phyloP scores from a whole-genome alignment of 148 eudicot species.

The Rhododendron kiyosumense region DNA sequence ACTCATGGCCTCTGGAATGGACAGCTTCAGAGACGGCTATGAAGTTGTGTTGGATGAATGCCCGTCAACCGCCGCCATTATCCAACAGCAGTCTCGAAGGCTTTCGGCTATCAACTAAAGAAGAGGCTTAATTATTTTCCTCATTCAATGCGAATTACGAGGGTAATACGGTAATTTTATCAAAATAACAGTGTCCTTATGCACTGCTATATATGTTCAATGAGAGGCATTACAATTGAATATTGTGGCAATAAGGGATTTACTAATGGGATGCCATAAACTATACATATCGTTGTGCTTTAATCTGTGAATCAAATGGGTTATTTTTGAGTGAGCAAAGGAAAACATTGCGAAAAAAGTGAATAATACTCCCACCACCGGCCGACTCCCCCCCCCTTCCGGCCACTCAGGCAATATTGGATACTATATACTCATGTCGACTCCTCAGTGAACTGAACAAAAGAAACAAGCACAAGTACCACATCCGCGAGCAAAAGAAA shows the following conservation, averaged over 20 bases:
- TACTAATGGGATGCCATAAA: neutral
- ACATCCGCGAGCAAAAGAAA: too few species aligned
- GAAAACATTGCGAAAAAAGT: neutral
- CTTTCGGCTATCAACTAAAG: neutral
- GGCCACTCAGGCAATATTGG: too few species aligned
- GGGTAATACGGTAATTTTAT: neutral
- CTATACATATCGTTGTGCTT: neutral
- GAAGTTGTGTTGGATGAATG: slow-evolving; percentile 21
- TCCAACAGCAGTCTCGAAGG: slow-evolving; percentile 19
- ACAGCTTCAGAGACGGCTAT: slow-evolving; percentile 25
- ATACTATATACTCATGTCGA: too few species aligned
- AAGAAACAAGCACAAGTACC: too few species aligned
- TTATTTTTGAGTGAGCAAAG: neutral
- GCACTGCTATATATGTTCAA: neutral
- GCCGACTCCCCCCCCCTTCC: too few species aligned
- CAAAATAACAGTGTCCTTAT: neutral
- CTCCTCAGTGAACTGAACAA: too few species aligned
- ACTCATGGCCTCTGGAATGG: slow-evolving; percentile 31
- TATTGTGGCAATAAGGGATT: too few species aligned
- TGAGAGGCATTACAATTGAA: neutral
- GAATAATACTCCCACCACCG: too few species aligned
- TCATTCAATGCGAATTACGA: neutral
- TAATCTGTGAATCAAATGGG: neutral
- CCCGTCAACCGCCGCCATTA: slow-evolving; percentile 24
- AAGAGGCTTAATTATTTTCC: neutral